These are phyloP conservation scores for Xylaria sp. DNA, from an alignment of 2,329 filamentous ascomycete species.

Conservation along the genomic window DNA sequence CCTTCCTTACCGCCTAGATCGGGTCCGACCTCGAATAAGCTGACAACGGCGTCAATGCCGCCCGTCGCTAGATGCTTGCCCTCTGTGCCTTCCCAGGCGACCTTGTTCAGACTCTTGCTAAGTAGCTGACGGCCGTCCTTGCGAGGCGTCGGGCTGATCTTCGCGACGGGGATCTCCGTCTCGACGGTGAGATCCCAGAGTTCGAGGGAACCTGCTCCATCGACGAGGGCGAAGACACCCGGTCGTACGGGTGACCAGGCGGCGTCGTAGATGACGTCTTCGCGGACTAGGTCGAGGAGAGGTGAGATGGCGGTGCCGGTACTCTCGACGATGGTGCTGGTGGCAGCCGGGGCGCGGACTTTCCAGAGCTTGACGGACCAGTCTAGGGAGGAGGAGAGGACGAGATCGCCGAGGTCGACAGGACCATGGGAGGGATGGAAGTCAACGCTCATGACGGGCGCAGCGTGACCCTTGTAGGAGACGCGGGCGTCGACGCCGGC, in stretches of 20 bases:
- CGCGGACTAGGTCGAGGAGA: conserved; percentile 82
- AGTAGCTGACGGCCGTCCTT: conserved; percentile 63
- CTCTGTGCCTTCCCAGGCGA: conserved; percentile 88
- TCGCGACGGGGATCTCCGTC: conserved; percentile 83
- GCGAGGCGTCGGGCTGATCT: conserved; percentile 63
- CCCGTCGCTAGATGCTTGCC: conserved; percentile 84
- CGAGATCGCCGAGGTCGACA: conserved; percentile 88
- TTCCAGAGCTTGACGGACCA: conserved; percentile 99
- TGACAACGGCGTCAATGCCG: conserved; percentile 84
- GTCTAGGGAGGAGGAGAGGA: conserved; percentile 87
- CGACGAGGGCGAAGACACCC: conserved; percentile 89
- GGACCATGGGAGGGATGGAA: conserved; percentile 92
- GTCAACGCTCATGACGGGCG: conserved; percentile 90
- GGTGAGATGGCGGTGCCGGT: conserved; percentile 57
- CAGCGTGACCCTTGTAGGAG: conserved; percentile 83
- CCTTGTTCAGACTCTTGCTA: conserved; percentile 84
- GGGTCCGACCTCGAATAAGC: conserved; percentile 84
- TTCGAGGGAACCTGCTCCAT: conserved; percentile 86
- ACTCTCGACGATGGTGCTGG: conserved; percentile 51
- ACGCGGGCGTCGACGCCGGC: conserved; percentile 88
- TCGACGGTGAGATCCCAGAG: conserved; percentile 93
- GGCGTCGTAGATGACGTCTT: conserved; percentile 95
- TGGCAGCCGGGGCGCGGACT: conserved; percentile 73
- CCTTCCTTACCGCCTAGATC: conserved; percentile 80
- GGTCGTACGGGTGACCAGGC: conserved; percentile 93